Base-by-base conservation (phyloP, 108 stramenopile genomes). In the Mayamaea pseudoterrestris region DNA sequence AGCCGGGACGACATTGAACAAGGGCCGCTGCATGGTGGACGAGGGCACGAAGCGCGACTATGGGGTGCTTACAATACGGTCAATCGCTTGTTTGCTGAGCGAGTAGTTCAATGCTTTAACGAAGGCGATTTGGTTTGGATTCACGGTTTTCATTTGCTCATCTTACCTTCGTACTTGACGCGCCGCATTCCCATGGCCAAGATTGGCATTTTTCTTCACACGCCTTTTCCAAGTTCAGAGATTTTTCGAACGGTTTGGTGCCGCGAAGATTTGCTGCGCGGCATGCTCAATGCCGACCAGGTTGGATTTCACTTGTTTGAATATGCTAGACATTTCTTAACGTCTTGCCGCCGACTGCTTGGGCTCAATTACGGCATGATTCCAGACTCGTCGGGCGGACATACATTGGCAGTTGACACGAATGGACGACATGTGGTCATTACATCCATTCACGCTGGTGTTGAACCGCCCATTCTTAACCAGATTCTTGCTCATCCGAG, bases 271-370 rank as follows among this genome's bases (percentile, higher is more conserved):
- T 57, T 99, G 32, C 69, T 99, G 11, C 67, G 90, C 30, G 96
- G 96, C 4, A 90, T 98, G 84, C 72, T 97, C 7, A 78, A 83
- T 51, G 95, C 98, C 8, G 93, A 98, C 56, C 83, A 97, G 47
- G 94, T 99, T 16, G 98, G 98, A 24, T 99, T 99, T 59, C 98
- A 99, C 71, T 66, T 97, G 31, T 99, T 97, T 72, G 96, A 98
- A 66, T 95, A 99, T 56, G 98, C 97, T 5, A 65, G 99, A 23
- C 99, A 99, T 54, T 99, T 99, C 69, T 69, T 99, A 49, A 97
- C 96, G 17, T 95, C 91, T 35, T 91, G 93, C 58, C 80, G 93
- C 50, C 93, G 99, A 13, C 47, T 98, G 28, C 68, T 99, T 24
- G 99, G 99, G 4, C 54, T 97, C 36, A 83, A 74, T 56, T 96